Percentiles rank a stretch among this genome's conserved stretches.
phyloP scores from a whole-genome alignment of 2,329 filamentous ascomycete species.

The Scolecobasidium constrictum region DNA sequence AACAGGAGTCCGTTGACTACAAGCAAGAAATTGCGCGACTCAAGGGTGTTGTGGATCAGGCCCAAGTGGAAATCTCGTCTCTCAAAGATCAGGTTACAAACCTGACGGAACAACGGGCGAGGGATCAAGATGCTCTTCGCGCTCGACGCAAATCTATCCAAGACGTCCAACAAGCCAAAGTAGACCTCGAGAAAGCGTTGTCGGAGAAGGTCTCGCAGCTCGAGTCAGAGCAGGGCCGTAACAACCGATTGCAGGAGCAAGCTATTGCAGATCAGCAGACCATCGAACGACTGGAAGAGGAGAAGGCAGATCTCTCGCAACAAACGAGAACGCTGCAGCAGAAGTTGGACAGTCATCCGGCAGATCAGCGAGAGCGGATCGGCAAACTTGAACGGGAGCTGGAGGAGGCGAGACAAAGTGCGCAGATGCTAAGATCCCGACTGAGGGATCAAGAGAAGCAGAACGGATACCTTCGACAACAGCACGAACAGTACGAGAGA shows the following conservation, averaged over 20 bases:
- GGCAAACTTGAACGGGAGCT: not conserved
- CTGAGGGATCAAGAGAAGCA: not conserved
- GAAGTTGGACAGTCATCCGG: not conserved
- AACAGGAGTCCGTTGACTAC: conserved; percentile 1
- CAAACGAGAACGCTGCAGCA: not conserved
- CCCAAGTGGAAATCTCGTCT: not conserved
- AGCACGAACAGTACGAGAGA: not conserved
- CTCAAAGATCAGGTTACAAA: not conserved
- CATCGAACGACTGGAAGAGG: not conserved
- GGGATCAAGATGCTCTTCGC: not conserved
- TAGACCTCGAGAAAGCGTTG: not conserved
- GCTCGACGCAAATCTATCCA: not conserved
- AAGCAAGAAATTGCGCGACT: conserved; percentile 3
- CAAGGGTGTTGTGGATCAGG: not conserved
- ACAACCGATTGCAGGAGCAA: not conserved
- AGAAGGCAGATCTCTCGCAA: not conserved
- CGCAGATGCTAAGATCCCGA: not conserved
- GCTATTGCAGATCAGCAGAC: not conserved
- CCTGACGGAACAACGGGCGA: not conserved
- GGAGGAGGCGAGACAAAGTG: not conserved
- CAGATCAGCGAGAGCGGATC: not conserved
- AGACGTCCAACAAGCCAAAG: not conserved
- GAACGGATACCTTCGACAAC: not conserved
- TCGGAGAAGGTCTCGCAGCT: not conserved
- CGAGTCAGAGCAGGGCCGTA: not conserved